Conservation (phyloP, 768 basidiomycete genomes). For the Pisolithus tinctorius region DNA sequence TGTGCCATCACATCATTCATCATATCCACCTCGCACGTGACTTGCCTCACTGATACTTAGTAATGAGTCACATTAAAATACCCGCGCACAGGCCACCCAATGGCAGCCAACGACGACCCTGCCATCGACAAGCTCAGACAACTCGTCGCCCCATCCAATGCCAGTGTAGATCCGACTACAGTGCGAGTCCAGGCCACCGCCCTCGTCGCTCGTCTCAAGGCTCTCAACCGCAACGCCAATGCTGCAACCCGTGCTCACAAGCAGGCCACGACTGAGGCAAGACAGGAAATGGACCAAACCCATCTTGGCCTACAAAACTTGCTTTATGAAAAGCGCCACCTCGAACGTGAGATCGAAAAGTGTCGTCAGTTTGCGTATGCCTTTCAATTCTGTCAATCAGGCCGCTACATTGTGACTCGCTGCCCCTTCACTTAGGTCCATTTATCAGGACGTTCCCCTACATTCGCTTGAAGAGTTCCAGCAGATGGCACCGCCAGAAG, state of each 20-base stretch:
- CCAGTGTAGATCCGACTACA: slow-evolving; percentile 34
- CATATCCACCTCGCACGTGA: background rate
- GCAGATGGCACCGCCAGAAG: slow-evolving; percentile 60
- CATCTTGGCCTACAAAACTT: slow-evolving; percentile 83
- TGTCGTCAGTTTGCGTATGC: slow-evolving; percentile 88
- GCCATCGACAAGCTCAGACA: slow-evolving; percentile 59
- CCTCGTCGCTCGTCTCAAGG: slow-evolving; percentile 74
- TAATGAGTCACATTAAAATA: no score
- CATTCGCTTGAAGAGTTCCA: slow-evolving; percentile 65
- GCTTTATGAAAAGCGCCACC: slow-evolving; percentile 82
- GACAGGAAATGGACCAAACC: slow-evolving; percentile 87
- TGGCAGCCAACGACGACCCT: slow-evolving; percentile 26
- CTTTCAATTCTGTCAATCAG: background rate
- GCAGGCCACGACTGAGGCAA: slow-evolving; percentile 62
- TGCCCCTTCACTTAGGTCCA: slow-evolving; percentile 46
- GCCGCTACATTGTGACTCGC: background rate
- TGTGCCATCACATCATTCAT: background rate
- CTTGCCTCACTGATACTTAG: background rate
- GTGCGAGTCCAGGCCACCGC: slow-evolving; percentile 65
- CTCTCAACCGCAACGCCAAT: slow-evolving; percentile 70
- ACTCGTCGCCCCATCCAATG: slow-evolving; percentile 48
- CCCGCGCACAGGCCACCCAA: background rate
- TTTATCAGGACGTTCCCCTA: slow-evolving; percentile 82
- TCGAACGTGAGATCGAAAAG: slow-evolving; percentile 88
- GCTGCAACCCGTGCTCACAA: slow-evolving; percentile 65